Evolutionary conservation across 176 grass and related monocot species (phyloP), one percentile per base, ranked within the genome.

Genomic region (Calamus simplicifolius): DNA sequence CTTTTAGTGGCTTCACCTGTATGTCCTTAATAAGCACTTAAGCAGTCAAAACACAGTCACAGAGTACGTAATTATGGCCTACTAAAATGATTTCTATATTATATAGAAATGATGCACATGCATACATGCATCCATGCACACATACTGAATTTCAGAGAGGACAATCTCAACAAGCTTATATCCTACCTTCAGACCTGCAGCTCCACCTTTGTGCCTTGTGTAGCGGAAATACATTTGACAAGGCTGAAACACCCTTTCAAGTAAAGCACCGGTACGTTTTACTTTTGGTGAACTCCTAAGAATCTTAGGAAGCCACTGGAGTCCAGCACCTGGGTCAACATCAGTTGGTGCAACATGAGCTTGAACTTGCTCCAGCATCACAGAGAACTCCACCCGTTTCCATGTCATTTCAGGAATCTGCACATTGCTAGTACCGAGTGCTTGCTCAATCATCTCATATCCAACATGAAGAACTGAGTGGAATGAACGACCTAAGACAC

Each of bases 311-410:
- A 98, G 76, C 93, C 93, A 98, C 53, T 98, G 93, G 48, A 98
- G 87, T 58, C 93, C 93, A 73, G 93, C 93, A 82, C 87, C 93
- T 65, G 93, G 93, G 63, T 98, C 93, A 48, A 98, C 87, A 70
- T 98, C 93, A 56, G 93, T 98, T 1, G 93, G 93, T 71, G 93
- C 93, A 59, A 98, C 93, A 88, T 98, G 93, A 81, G 93, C 93
- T 70, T 98, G 93, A 77, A 98, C 93, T 72, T 89, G 84, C 77
- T 98, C 68, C 58, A 98, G 87, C 82, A 98, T 85, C 59, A 98
- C 93, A 0, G 87, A 92, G 53, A 81, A 5, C 27, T 98, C 93
- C 52, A 25, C 57, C 29, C 77, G 80, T 71, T 92, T 91, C 93
- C 87, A 92, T 38, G 93, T 88, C 87, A 98, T 92, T 87, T 85